These are phyloP conservation scores for Malassezia pachydermatis DNA, from an alignment of 1,284 basidiomycete species.

Conservation along the genomic window DNA sequence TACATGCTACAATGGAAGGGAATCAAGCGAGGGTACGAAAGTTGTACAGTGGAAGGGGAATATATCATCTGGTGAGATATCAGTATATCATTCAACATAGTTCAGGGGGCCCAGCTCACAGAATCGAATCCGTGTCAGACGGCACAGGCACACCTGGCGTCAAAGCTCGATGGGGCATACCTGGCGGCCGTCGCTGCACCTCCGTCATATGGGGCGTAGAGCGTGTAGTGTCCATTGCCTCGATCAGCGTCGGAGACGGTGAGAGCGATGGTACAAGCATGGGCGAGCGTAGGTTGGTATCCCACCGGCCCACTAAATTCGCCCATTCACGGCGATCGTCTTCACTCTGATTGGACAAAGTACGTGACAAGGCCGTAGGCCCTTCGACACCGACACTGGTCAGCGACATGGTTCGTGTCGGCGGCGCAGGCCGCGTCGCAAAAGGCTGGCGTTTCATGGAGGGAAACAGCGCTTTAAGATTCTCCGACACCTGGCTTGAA, in stretches of 20 bases:
- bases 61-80: no score
- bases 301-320: not conserved
- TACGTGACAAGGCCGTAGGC: not conserved
- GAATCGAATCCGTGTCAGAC: not conserved
- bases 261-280: not conserved
- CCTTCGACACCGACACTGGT: constrained; percentile 6
- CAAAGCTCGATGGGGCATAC: constrained; percentile 1
- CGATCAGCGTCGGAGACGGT: constrained; percentile 8
- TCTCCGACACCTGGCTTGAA: no score
- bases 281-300: not conserved
- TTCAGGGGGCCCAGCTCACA: no score
- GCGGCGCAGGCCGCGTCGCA: not conserved
- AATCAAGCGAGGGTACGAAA: no score
- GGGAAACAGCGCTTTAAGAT: no score
- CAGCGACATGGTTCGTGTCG: not conserved
- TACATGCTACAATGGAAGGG: no score
- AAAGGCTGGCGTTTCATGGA: no score
- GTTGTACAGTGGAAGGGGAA: no score
- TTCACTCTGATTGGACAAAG: not conserved
- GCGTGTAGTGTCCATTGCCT: constrained; percentile 1
- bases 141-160: constrained; percentile 3
- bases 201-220: no score
- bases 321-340: constrained; percentile 12
- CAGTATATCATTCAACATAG: no score
- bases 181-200: no score